Conservation (phyloP, 306 rosid genomes). For the Quercus suber region DNA sequence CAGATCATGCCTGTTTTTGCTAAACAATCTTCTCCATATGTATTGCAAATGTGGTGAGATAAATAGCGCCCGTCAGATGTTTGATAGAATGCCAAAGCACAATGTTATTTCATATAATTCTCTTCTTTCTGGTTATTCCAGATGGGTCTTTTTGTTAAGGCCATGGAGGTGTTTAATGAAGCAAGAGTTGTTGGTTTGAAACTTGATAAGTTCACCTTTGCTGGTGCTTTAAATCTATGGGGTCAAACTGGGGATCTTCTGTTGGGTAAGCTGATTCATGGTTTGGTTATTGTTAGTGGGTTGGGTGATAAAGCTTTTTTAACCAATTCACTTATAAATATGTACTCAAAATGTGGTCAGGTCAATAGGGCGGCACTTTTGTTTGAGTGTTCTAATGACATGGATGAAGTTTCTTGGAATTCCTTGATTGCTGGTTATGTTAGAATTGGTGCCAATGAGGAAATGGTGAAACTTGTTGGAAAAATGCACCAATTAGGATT, state of each 20-base stretch:
- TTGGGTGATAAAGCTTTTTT: conserved; percentile 17
- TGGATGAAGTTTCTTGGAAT: conserved; percentile 58
- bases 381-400: conserved; percentile 33
- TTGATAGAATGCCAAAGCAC: conserved; percentile 36
- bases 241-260: conserved; percentile 24
- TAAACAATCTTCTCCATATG: conserved; percentile 38
- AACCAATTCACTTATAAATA: conserved; percentile 46
- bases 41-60: conserved; percentile 27
- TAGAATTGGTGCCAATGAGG: conserved; percentile 26
- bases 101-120: conserved; percentile 35
- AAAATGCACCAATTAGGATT: conserved; percentile 47
- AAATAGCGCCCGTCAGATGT: conserved; percentile 19
- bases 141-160: conserved; percentile 18
- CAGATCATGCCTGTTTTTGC: conserved; percentile 31
- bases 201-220: conserved; percentile 46
- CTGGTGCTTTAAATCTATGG: conserved; percentile 33
- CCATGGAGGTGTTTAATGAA: conserved; percentile 27
- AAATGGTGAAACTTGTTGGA: conserved; percentile 27
- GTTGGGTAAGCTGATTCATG: conserved; percentile 43
- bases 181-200: conserved; percentile 29
- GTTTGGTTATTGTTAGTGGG: conserved; percentile 36
- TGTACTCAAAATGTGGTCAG: conserved; percentile 50
- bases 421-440: conserved; percentile 53
- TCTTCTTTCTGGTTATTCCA: conserved; percentile 38
- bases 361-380: conserved; percentile 38